phyloP scores from a whole-genome alignment of 2,329 filamentous ascomycete species.

The Bertia moriformis region DNA sequence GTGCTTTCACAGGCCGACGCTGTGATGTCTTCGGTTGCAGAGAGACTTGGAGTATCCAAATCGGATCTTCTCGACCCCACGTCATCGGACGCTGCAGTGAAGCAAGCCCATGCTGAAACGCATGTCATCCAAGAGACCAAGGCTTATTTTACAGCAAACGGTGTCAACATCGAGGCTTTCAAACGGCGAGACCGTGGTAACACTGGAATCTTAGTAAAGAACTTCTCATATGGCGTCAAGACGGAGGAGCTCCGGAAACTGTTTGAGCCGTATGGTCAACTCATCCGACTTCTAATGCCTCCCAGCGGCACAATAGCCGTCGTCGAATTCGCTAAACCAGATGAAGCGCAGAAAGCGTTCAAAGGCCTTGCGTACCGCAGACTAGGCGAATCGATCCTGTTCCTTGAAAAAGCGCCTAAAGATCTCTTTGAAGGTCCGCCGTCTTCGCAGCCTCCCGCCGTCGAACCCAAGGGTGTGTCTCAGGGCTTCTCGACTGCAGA shows the following conservation, averaged over 20 bases:
- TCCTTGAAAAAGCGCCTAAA: constrained; percentile 84
- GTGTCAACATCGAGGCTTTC: constrained; percentile 84
- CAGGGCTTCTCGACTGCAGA: constrained; percentile 31
- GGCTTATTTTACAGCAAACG: constrained; percentile 72
- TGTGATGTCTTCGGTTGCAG: constrained; percentile 77
- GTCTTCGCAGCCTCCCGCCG: constrained; percentile 11
- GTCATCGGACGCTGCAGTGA: constrained; percentile 82
- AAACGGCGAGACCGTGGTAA: constrained; percentile 74
- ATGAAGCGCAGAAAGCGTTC: constrained; percentile 73
- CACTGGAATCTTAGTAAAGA: constrained; percentile 80
- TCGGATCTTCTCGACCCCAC: constrained; percentile 89
- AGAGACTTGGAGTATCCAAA: constrained; percentile 77
- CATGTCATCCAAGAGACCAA: constrained; percentile 94
- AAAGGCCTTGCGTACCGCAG: constrained; percentile 74
- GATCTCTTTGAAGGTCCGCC: constrained; percentile 46
- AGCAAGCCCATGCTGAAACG: constrained; percentile 92
- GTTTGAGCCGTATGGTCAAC: constrained; percentile 73
- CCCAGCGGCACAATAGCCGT: constrained; percentile 88
- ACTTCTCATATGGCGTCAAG: constrained; percentile 74
- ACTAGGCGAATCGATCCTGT: constrained; percentile 79
- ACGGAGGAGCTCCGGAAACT: constrained; percentile 64
- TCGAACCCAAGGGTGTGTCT: constrained; percentile 12
- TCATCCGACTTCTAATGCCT: constrained; percentile 76
- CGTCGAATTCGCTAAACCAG: constrained; percentile 68
- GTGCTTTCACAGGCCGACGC: constrained; percentile 44